Evolutionary conservation across 805 yeast species (phyloP).

Genomic region (Saccharomycopsis babjevae): DNA sequence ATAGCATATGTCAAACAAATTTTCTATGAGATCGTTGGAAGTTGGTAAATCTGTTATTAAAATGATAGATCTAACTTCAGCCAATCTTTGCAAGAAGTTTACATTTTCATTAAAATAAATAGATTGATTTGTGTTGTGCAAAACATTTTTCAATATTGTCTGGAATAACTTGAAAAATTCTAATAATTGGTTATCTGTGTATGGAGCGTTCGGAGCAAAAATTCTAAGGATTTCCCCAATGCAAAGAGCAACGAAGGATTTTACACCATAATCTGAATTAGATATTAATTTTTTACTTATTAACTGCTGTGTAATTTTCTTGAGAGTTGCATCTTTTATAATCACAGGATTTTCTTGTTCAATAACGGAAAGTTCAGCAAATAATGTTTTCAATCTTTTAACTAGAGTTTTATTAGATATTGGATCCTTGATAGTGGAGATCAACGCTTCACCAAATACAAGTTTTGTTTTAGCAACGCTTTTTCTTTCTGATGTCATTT

Average conservation of each 20-base stretch:
- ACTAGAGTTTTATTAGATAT: slow-evolving; percentile 56
- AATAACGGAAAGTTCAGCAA: slow-evolving; percentile 45
- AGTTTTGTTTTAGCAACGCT: background rate
- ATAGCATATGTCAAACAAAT: slow-evolving; percentile 54
- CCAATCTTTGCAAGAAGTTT: slow-evolving; percentile 54
- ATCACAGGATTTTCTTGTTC: slow-evolving; percentile 29
- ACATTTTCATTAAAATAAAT: slow-evolving; percentile 55
- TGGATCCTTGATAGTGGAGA: slow-evolving; percentile 47
- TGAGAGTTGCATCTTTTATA: slow-evolving; percentile 31
- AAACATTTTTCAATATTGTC: slow-evolving; percentile 46
- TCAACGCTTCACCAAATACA: slow-evolving; percentile 34
- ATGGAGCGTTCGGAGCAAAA: slow-evolving; percentile 89
- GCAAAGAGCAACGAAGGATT: slow-evolving; percentile 62
- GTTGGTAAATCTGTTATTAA: slow-evolving; percentile 66
- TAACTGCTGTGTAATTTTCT: slow-evolving; percentile 33
- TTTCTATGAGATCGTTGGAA: slow-evolving; percentile 42
- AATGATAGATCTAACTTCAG: slow-evolving; percentile 67
- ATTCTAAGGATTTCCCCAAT: slow-evolving; percentile 65
- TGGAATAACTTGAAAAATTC: slow-evolving; percentile 60
- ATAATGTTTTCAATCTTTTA: slow-evolving; percentile 43
- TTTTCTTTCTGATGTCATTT: background rate
- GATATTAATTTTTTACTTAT: slow-evolving; percentile 37
- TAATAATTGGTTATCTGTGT: slow-evolving; percentile 48
- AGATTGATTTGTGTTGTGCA: slow-evolving; percentile 39
- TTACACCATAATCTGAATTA: slow-evolving; percentile 49